Base-by-base conservation (phyloP, 208 protist genomes). In the Naegleria lovaniensis region DNA sequence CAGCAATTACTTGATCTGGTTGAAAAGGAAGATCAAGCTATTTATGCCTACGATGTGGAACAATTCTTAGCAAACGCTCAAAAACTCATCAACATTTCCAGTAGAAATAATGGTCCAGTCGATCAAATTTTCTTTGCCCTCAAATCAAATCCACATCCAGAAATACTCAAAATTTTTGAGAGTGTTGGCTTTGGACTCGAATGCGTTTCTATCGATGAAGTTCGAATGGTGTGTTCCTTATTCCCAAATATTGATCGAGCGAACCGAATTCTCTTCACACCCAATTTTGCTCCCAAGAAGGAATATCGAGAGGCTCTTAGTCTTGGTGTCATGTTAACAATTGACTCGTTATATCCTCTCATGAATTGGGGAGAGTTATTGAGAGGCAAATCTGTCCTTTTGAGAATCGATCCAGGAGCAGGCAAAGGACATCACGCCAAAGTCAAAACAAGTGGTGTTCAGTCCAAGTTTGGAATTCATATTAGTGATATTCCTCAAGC, bases 381-480 rank as follows among this genome's bases (percentile, higher is more conserved):
- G 9, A 19, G 6, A 29, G 51, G 36, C 43, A 89, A 58, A 13
- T 13, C n/a, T 19, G 58, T 89, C 25, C 19, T 89, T 0, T 43
- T 89, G 16, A 59, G 86, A 39, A 76, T 89, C 39, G 86, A 89
- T 41, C 16, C 86, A 48, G 51, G 33, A 43, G 39, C 16, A 85
- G 86, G 86, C 9, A 59, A 89, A 15, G 86, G 86, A 43, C 86
- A 89, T 76, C 86, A 89, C 43, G 36, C 5, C 11, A 59, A 89
- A 39, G 86, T 89, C 4, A 33, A 89, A 39, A 89, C 86, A 43
- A 16, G 41, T 39, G 86, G 86, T 76, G 38, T 48, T 11, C 6
- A 76, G 13, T 76, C 51, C 19, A 89, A 89, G 51, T 89, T 89
- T 89, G 86, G 86, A 33, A 89, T 89, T 89, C 51, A 16, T n/a